Evolutionary conservation across 192 early-diverging fungal genomes (phyloP).

Genomic region (Phycomyces nitens): DNA sequence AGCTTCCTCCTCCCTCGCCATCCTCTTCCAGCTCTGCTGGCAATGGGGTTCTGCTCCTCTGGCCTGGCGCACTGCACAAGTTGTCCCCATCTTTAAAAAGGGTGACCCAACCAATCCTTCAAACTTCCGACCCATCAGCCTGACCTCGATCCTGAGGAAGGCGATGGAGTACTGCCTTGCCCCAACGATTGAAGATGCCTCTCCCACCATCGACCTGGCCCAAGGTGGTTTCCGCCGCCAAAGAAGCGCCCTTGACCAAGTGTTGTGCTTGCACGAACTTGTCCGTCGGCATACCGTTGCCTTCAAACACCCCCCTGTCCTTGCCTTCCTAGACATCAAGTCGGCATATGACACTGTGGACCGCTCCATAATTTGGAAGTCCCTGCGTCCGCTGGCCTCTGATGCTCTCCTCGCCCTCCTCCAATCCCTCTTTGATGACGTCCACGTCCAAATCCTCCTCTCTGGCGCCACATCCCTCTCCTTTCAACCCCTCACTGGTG

Average conservation of each 20-base stretch:
- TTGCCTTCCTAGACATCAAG: constrained; percentile 26
- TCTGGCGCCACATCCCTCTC: not conserved
- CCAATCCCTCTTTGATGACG: constrained; percentile 4
- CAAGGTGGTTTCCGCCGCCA: constrained; percentile 20
- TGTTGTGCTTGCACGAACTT: constrained; percentile 10
- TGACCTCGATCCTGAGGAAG: constrained; percentile 13
- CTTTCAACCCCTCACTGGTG: constrained; percentile 15
- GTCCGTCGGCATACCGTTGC: too few relatives aligned
- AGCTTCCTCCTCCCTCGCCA: not conserved
- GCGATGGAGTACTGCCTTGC: constrained; percentile 14
- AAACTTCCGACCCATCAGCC: constrained; percentile 15
- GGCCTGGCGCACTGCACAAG: constrained; percentile 15
- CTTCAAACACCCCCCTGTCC: not conserved
- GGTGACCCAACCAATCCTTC: not conserved
- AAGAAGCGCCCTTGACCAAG: constrained; percentile 15
- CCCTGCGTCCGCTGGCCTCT: not conserved
- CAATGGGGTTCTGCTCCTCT: not conserved
- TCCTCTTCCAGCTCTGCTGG: constrained; percentile 18
- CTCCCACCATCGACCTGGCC: constrained; percentile 8
- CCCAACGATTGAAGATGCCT: not conserved
- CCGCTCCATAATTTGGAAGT: constrained; percentile 7
- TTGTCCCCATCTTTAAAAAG: constrained; percentile 18
- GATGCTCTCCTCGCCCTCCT: not conserved
- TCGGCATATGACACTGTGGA: constrained; percentile 25
- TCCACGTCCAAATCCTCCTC: too few relatives aligned